phyloP scores from a whole-genome alignment of 805 yeast species.

The Candida manassasensis region DNA sequence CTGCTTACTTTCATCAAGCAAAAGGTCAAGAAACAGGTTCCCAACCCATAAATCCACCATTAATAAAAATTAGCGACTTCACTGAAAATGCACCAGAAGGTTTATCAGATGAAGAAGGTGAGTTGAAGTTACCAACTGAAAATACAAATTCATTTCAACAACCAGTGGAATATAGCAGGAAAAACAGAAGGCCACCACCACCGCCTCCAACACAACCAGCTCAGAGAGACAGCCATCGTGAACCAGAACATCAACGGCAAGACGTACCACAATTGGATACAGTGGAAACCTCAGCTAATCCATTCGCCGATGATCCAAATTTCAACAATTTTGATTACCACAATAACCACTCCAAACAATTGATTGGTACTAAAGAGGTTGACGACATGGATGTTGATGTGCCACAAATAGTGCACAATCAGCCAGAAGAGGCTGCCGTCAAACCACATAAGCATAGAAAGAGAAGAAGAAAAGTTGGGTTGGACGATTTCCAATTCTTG shows the following conservation, averaged over 20 bases:
- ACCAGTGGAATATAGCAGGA: slow-evolving; percentile 19
- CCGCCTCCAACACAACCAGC: slow-evolving; percentile 3
- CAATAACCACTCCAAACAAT: slow-evolving; percentile 13
- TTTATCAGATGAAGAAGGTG: slow-evolving; percentile 19
- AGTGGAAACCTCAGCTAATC: slow-evolving; percentile 2
- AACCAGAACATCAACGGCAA: slow-evolving; percentile 7
- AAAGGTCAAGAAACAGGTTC: slow-evolving; percentile 2
- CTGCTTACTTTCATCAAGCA: slow-evolving; percentile 5
- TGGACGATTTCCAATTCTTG: slow-evolving; percentile 90
- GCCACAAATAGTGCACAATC: neutral
- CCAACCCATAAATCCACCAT: slow-evolving; percentile 1
- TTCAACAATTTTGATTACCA: slow-evolving; percentile 12
- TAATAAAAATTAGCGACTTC: neutral
- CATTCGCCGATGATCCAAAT: slow-evolving; percentile 2
- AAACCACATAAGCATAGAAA: slow-evolving; percentile 21
- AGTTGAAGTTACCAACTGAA: slow-evolving; percentile 27
- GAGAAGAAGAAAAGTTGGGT: slow-evolving; percentile 71
- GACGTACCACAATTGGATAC: slow-evolving; percentile 10
- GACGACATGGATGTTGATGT: slow-evolving; percentile 4
- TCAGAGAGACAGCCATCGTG: slow-evolving; percentile 2
- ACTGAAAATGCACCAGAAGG: neutral
- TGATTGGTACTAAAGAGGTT: slow-evolving; percentile 3
- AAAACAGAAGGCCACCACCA: slow-evolving; percentile 20
- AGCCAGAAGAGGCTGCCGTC: slow-evolving; percentile 1
- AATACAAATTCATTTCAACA: slow-evolving; percentile 22